These are phyloP conservation scores for Arthrobotrys iridis DNA, from an alignment of 2,329 filamentous ascomycete species.

Conservation along the genomic window DNA sequence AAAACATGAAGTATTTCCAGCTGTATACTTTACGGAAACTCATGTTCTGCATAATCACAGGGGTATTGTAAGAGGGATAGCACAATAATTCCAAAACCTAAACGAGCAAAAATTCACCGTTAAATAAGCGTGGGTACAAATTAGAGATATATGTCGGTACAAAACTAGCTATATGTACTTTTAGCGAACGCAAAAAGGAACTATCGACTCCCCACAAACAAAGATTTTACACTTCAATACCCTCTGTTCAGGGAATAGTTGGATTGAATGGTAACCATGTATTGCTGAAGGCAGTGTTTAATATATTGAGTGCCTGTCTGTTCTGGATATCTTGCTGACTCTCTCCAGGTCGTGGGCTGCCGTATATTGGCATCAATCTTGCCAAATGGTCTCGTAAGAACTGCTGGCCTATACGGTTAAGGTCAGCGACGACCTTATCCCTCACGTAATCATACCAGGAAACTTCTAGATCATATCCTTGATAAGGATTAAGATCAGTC, in stretches of 20 bases:
- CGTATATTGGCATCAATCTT: conserved; percentile 16
- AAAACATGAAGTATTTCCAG: conserved; percentile 8
- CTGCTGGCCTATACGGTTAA: conserved; percentile 25
- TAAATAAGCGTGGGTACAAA: conserved; percentile 4
- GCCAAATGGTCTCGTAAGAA: conserved; percentile 35
- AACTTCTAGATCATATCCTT: conserved; percentile 9
- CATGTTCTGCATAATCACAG: background rate
- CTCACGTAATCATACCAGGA: conserved; percentile 27
- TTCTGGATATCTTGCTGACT: conserved; percentile 2
- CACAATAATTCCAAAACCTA: conserved; percentile 14
- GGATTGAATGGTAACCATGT: conserved; percentile 35
- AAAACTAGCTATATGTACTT: too few relatives aligned
- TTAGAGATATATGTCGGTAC: background rate
- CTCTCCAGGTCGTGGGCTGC: conserved; percentile 8
- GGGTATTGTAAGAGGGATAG: background rate
- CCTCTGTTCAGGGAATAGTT: conserved; percentile 13
- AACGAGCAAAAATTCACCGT: background rate
- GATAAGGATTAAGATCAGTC: conserved; percentile 11
- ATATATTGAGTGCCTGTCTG: conserved; percentile 27
- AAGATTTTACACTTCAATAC: conserved; percentile 8
- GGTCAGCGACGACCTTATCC: background rate
- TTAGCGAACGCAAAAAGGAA: background rate
- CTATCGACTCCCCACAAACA: conserved; percentile 1
- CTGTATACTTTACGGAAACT: background rate
- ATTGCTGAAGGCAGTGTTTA: conserved; percentile 29